phyloP scores from a whole-genome alignment of 768 basidiomycete species.

The Termitomyces sp. region DNA sequence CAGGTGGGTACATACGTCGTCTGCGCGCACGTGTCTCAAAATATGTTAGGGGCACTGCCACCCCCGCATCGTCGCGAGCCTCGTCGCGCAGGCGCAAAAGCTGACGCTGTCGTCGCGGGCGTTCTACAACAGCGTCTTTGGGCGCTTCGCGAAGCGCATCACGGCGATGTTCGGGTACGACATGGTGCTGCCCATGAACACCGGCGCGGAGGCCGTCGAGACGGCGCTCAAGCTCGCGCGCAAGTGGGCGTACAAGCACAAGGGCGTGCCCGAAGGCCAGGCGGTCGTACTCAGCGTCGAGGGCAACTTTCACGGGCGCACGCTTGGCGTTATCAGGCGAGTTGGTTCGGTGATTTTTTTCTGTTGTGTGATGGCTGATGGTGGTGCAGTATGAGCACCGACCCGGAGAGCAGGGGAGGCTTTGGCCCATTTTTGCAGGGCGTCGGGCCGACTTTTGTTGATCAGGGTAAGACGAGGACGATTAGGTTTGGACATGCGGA shows the following conservation, averaged over 20 bases:
- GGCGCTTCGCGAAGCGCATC: constrained; percentile 82
- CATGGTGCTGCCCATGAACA: constrained; percentile 98
- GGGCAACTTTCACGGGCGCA: constrained; percentile 96
- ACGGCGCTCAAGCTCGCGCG: constrained; percentile 93
- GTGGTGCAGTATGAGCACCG: constrained; percentile 78
- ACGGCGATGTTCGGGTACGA: constrained; percentile 86
- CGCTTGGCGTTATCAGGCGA: constrained; percentile 80
- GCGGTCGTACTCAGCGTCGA: constrained; percentile 83
- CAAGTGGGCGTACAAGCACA: constrained; percentile 95
- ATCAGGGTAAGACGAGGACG: constrained; percentile 42
- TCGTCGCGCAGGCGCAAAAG: constrained; percentile 80
- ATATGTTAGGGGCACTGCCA: constrained; percentile 78
- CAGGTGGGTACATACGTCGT: constrained; percentile 54
- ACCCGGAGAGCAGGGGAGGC: constrained; percentile 79
- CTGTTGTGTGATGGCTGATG: background rate
- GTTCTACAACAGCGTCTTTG: constrained; percentile 92
- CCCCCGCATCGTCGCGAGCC: constrained; percentile 76
- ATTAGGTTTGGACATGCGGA: constrained; percentile 83
- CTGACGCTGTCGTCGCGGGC: constrained; percentile 94
- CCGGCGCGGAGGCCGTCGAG: constrained; percentile 97
- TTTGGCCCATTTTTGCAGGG: constrained; percentile 89
- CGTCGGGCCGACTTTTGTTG: constrained; percentile 75
- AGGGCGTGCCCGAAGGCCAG: constrained; percentile 72
- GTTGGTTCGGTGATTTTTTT: background rate
- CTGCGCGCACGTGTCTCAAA: background rate